Percentiles rank a stretch among this genome's conserved stretches.
Conservation (phyloP, 2,329 filamentous ascomycete genomes). For the Pezicula radicicola region DNA sequence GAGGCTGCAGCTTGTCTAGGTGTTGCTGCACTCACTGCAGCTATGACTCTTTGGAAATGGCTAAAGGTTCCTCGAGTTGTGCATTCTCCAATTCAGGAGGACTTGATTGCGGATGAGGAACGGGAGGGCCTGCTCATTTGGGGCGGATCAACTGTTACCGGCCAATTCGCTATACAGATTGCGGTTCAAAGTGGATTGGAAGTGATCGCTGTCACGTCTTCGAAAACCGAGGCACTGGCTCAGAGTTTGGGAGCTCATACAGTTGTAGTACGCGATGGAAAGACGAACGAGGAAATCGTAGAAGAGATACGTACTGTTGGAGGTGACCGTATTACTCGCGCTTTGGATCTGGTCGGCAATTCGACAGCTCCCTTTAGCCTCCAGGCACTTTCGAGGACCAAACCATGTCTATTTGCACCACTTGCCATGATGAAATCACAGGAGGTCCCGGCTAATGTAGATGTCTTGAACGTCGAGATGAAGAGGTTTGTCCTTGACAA, state of each 20-base stretch:
- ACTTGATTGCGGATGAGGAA: neutral
- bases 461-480: constrained; percentile 35
- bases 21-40: constrained; percentile 35
- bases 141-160: constrained; percentile 39
- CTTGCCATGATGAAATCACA: constrained; percentile 31
- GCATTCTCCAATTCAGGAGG: neutral
- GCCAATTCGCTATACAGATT: constrained; percentile 38
- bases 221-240: constrained; percentile 26
- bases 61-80: constrained; percentile 24
- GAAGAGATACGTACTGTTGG: constrained; percentile 27
- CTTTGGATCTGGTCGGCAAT: constrained; percentile 35
- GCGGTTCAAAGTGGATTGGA: constrained; percentile 30
- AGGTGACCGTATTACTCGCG: constrained; percentile 27
- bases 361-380: constrained; percentile 29
- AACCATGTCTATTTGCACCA: constrained; percentile 29
- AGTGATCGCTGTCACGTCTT: constrained; percentile 34
- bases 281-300: constrained; percentile 29
- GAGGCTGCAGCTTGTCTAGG: constrained; percentile 33
- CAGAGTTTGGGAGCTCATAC: constrained; percentile 29
- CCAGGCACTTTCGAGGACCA: constrained; percentile 21
- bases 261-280: constrained; percentile 32
- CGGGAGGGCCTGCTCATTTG: constrained; percentile 28
- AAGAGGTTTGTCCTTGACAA: constrained; percentile 35
- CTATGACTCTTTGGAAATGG: constrained; percentile 37
- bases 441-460: constrained; percentile 27